phyloP scores from a whole-genome alignment of 164 flowering plant genomes.

The Euptelea pleiosperma region DNA sequence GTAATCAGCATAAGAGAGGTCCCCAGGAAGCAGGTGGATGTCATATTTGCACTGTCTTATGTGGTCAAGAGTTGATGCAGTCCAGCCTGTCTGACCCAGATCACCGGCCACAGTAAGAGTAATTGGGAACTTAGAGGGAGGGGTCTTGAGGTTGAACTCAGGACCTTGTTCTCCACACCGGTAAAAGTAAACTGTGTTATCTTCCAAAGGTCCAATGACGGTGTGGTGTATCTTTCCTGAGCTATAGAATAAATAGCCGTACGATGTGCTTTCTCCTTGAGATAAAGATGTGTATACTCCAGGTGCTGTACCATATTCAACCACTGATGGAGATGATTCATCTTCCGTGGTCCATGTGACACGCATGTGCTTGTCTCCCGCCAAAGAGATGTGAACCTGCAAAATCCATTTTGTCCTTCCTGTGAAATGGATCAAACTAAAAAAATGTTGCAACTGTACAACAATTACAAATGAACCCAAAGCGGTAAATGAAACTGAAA shows the following conservation, averaged over 20 bases:
- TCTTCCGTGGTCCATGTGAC: slow-evolving; percentile 72
- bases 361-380: slow-evolving; percentile 74
- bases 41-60: slow-evolving; percentile 75
- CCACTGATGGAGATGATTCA: slow-evolving; percentile 56
- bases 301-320: slow-evolving; percentile 74
- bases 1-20: slow-evolving; percentile 93
- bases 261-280: slow-evolving; percentile 75
- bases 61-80: slow-evolving; percentile 81
- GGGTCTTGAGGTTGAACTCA: slow-evolving; percentile 83
- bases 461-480: background rate
- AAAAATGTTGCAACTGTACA: background rate
- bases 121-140: slow-evolving; percentile 77
- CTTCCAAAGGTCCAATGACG: slow-evolving; percentile 85
- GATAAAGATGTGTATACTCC: slow-evolving; percentile 41
- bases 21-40: slow-evolving; percentile 87
- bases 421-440: background rate
- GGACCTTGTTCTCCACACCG: slow-evolving; percentile 79
- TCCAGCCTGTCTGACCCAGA: slow-evolving; percentile 97
- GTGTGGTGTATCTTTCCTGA: slow-evolving; percentile 91
- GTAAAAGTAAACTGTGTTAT: slow-evolving; percentile 61
- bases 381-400: slow-evolving; percentile 92
- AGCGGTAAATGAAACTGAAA: background rate
- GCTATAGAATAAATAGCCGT: slow-evolving; percentile 64
- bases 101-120: slow-evolving; percentile 93
- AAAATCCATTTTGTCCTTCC: slow-evolving; percentile 13